Conservation (phyloP, 2,329 filamentous ascomycete species). For the Xylariaceae sp. region DNA sequence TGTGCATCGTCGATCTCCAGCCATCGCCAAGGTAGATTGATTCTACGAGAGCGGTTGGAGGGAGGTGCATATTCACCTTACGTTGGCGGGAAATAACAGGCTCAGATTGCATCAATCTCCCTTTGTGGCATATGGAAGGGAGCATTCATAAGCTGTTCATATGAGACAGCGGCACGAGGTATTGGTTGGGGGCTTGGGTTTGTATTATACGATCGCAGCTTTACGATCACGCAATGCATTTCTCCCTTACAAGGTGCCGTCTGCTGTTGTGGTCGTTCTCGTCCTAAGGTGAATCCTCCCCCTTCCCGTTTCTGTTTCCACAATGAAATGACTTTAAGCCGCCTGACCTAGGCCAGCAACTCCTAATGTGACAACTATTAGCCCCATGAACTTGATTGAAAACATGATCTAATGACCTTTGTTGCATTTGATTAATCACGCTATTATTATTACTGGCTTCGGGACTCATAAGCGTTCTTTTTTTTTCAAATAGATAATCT, state of each 20-base stretch:
- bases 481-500: too few relatives aligned
- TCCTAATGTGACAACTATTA: conserved; percentile 5
- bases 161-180: not conserved
- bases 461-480: too few relatives aligned
- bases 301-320: not conserved
- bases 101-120: not conserved
- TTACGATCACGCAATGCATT: conserved; percentile 18
- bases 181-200: not conserved
- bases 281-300: conserved; percentile 13
- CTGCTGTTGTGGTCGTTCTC: conserved; percentile 1
- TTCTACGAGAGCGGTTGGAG: conserved; percentile 1
- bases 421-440: too few relatives aligned
- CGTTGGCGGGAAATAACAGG: too few relatives aligned
- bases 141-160: not conserved
- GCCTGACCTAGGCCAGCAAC: not conserved
- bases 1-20: conserved; percentile 1
- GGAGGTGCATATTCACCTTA: not conserved
- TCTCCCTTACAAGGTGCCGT: conserved; percentile 10
- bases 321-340: not conserved
- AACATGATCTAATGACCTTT: too few relatives aligned
- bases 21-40: not conserved
- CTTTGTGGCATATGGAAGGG: not conserved
- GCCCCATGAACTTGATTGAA: not conserved
- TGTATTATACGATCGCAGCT: conserved; percentile 18
- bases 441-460: too few relatives aligned